Base-by-base conservation (phyloP, 169 alveolate genomes). In the Plasmodium falciparum region DNA sequence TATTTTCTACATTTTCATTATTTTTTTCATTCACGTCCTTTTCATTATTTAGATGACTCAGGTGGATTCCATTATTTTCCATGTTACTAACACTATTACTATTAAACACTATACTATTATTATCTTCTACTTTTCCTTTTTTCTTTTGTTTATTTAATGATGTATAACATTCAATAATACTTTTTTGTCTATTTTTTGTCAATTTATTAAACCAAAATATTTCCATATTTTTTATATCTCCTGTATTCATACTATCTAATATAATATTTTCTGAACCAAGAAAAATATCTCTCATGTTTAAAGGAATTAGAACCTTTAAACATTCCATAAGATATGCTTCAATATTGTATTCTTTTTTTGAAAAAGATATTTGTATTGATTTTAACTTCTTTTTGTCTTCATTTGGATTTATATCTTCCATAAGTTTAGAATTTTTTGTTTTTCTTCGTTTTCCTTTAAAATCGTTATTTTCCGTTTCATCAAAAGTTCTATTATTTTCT, bases 351-450 rank as follows among this genome's bases (percentile, higher is more conserved):
- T 86, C 88, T 47, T 86, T 86, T 22, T 58, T 86, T 71, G 49
- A 54, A 65, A 72, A 86, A 11, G 92, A 56, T 54, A 86, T 70
- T 13, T 74, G 61, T 71, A 86, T 72, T 86, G 20, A 20, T 52
- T 86, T 86, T 62, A 86, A 24, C 43, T 62, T 86, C 15, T n/a
- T 8, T 47, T 86, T 86, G 52, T 86, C 92, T 20, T 72, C 88
- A 86, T 72, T n/a, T 20, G 76, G 66, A 15, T 72, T 72, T n/a
- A 71, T 50, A 49, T 80, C 69, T 1, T 66, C 85, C 88, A 86
- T 86, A 11, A 86, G 71, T 17, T 61, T 72, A 11, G 92, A 86
- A 22, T 86, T 86, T 86, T 71, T 86, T 52, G 13, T 72, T 86
- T 71, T 86, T 43, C 47, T 72, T n/a, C 43, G 70, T 72, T 72